Base-by-base conservation (phyloP, 2,329 filamentous ascomycete species). In the Arthrobotrys sinensis region DNA sequence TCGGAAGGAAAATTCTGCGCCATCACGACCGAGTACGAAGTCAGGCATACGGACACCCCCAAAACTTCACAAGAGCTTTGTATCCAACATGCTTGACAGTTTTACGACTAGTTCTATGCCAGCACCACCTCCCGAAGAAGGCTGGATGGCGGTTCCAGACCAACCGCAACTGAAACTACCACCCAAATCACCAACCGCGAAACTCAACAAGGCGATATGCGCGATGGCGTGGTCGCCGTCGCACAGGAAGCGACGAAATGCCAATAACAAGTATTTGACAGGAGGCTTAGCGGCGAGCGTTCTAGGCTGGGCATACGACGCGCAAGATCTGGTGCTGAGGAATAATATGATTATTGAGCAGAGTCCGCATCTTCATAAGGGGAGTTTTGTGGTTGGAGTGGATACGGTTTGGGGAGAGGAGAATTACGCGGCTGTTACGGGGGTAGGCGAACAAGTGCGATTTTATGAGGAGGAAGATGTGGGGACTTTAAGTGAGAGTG, bases 211-310 rank as follows among this genome's bases (percentile, higher is more conserved):
- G 55, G 75, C 75, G 62, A 78, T 78, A 71, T 78, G 75, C 62
- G 75, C 75, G 32, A 78, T 78, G 75, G 75, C 75, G 11, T 78
- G 75, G 75, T 78, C 75, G n/a, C 75, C 75, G 10, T 78, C 75
- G 45, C 75, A 78, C 55, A 43, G 75, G 34, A 66, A 63, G 12
- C 62, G 75, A 43, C 38, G 75, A 12, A 72, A 72, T 38, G 62
- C 62, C 16, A 78, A 72, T 48, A 55, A 21, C 12, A 72, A 68
- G 67, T 78, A 78, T 63, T 64, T 72, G 24, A 72, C 67, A 12
- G 75, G 75, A 6, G 75, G 75, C 50, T 68, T 78, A 53, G 75
- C 75, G 19, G 12, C 52, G 3, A 78, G 67, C 8, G 75, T 78
- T 2, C 36, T 78, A 11, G 75, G 75, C 14, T 78, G 75, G 75